phyloP scores from a whole-genome alignment of 306 rosid species.

The Albizia julibrissin region DNA sequence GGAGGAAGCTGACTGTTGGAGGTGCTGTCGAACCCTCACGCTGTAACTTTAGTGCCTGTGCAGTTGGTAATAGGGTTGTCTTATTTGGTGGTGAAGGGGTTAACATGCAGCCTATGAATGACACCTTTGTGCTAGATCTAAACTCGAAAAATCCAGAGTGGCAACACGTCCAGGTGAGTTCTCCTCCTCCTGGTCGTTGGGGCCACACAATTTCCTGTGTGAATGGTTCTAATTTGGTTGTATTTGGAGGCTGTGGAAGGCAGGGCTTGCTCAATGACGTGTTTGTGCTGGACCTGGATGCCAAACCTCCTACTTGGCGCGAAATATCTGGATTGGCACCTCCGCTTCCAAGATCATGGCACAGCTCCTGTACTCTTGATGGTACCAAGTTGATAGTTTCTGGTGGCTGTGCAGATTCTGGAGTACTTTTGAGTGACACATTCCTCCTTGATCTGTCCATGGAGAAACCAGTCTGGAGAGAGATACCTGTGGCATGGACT shows the following conservation, averaged over 20 bases:
- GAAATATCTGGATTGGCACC: conserved; percentile 99
- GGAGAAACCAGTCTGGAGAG: conserved; percentile 98
- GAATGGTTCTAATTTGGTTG: conserved; percentile 91
- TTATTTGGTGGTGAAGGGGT: conserved; percentile 99
- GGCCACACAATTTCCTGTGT: conserved; percentile 98
- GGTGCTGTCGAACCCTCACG: conserved; percentile 98
- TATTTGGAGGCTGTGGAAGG: conserved; percentile 98
- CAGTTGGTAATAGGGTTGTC: conserved; percentile 96
- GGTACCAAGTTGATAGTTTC: conserved; percentile 98
- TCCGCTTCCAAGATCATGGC: conserved; percentile 99
- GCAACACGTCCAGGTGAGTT: conserved; percentile 97
- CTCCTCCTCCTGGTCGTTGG: conserved; percentile 99
- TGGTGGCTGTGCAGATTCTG: conserved; percentile 99
- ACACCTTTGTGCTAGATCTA: conserved; percentile 89
- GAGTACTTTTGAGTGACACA: conserved; percentile 95
- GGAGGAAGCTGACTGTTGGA: conserved; percentile 94
- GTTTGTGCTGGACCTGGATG: conserved; percentile 92
- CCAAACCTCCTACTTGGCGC: conserved; percentile 96
- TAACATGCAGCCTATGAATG: conserved; percentile 99
- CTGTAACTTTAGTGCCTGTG: conserved; percentile 98
- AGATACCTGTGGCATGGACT: conserved; percentile 97
- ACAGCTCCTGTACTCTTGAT: conserved; percentile 97
- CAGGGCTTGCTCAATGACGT: conserved; percentile 99
- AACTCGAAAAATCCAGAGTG: conserved; percentile 92
- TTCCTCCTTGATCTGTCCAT: conserved; percentile 96